Base-by-base conservation (phyloP, 2,329 filamentous ascomycete species). In the Emergomyces pasteurianus region DNA sequence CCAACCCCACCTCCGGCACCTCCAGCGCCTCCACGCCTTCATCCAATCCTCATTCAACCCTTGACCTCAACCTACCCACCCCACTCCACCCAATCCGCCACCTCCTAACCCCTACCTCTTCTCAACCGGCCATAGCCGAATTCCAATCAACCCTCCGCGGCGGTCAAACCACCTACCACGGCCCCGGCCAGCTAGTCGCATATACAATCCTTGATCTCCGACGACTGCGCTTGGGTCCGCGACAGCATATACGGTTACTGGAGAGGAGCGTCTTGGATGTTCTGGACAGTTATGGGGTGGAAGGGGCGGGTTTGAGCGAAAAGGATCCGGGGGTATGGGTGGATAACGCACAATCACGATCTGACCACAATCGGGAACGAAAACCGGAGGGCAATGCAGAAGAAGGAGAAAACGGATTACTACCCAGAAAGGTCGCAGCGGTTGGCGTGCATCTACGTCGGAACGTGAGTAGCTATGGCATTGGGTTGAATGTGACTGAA, bases 161-260 rank as follows among this genome's bases (percentile, higher is more conserved):
- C 63, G 94, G 94, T 0, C 85, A 95, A 65, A 92, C 90, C 0
- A 97, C 94, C 2, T 97, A 96, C 77, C 94, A 99, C 72, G 94
- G 92, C 0, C 94, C 92, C 0, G 92, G 92, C 0, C 94, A 99
- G 73, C 77, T 95, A 56, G 89, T 96, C 42, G 84, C 92, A n/a
- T 99, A 95, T 79, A 90, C 92, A 2, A 84, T 96, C 58, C 73
- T 95, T n/a, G 90, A 96, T 72, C 81, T 97, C 61, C 84, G 83
- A 60, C 80, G 82, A 12, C 82, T 90, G 65, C 75, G 77, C 0
- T 77, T 94, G 23, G 86, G 83, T 4, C 87, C 94, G 14, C 79
- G 89, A 21, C 83, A 83, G 63, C 96, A 95, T 74, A 87, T 95
- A 6, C 81, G 84, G 42, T 74, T 91, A 38, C 80, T 99, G 1